Percentiles rank a stretch among this genome's conserved stretches.
Evolutionary conservation across 176 grass and related monocot species (phyloP).

Genomic region (Triticum dicoccoides): DNA sequence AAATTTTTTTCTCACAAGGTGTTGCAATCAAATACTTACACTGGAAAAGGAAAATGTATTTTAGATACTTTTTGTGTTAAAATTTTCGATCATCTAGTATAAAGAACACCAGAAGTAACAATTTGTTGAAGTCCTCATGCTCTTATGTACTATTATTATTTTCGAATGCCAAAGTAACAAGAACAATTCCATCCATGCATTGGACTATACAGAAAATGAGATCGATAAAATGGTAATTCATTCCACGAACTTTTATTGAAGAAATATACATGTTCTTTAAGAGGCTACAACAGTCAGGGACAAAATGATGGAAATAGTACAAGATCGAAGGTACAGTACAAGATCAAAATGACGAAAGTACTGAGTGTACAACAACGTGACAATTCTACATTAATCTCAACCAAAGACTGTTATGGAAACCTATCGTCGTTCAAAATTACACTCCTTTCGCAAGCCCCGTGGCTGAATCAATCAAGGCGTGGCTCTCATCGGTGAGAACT

Average conservation of each 20-base stretch:
- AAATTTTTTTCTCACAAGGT: no score
- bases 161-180: no score
- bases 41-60: no score
- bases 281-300: background rate
- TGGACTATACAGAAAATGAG: background rate
- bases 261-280: background rate
- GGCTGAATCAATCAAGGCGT: constrained; percentile 36
- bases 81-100: no score
- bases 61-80: no score
- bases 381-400: background rate
- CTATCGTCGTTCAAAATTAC: background rate
- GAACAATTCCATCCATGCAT: background rate
- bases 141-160: no score
- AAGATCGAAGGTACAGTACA: background rate
- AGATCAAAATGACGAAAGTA: background rate
- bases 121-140: no score
- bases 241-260: background rate
- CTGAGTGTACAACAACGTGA: background rate
- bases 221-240: background rate
- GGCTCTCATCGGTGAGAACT: constrained; percentile 11
- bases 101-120: no score
- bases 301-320: background rate
- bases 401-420: background rate
- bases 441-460: constrained; percentile 34
- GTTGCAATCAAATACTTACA: no score